phyloP scores from a whole-genome alignment of 2,329 filamentous ascomycete species.

The Pseudogymnoascus sp. region DNA sequence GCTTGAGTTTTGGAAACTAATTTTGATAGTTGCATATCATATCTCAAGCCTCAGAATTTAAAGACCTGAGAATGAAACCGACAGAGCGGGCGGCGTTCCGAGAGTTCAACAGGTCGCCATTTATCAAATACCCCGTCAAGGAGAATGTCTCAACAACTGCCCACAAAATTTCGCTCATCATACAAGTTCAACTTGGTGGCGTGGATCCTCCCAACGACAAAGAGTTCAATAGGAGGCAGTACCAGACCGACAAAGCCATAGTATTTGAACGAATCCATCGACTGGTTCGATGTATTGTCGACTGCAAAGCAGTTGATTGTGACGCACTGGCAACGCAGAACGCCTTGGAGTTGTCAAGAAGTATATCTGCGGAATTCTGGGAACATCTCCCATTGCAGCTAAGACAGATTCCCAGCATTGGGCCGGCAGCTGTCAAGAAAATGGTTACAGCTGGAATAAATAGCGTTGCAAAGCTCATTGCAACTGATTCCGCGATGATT shows the following conservation, averaged over 20 bases:
- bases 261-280: conserved; percentile 65
- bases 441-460: conserved; percentile 64
- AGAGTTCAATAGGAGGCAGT: conserved; percentile 45
- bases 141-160: conserved; percentile 56
- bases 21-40: conserved; percentile 53
- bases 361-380: conserved; percentile 65
- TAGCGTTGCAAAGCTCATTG: conserved; percentile 63
- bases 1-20: neutral
- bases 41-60: conserved; percentile 64
- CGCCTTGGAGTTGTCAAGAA: conserved; percentile 70
- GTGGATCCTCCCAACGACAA: conserved; percentile 56
- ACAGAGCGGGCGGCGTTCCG: conserved; percentile 65
- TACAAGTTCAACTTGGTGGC: conserved; percentile 67
- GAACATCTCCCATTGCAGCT: conserved; percentile 76
- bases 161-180: conserved; percentile 70
- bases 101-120: conserved; percentile 60
- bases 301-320: conserved; percentile 52
- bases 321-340: conserved; percentile 63
- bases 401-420: conserved; percentile 74
- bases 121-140: conserved; percentile 64
- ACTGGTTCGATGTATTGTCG: conserved; percentile 66
- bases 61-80: conserved; percentile 61
- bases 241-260: conserved; percentile 51
- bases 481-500: conserved; percentile 61
- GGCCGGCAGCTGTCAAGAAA: conserved; percentile 66